Evolutionary conservation across 805 yeast genomes (phyloP).

Genomic region (Metschnikowia gelsemii): DNA sequence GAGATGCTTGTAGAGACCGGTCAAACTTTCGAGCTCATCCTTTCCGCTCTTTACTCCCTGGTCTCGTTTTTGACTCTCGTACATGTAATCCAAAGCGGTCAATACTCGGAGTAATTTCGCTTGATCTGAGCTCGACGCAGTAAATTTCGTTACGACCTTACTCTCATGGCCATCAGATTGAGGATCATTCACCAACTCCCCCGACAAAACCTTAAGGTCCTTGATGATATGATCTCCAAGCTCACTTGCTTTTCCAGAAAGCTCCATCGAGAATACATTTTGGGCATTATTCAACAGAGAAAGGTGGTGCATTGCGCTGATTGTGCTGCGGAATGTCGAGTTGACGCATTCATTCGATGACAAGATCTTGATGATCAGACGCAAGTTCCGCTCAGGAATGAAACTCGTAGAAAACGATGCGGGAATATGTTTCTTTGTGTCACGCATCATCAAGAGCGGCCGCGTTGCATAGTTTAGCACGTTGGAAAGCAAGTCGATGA

Average conservation of each 20-base stretch:
- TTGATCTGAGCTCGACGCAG: slow-evolving; percentile 81
- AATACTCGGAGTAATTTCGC: slow-evolving; percentile 81
- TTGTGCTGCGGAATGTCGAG: slow-evolving; percentile 78
- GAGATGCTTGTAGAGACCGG: slow-evolving; percentile 61
- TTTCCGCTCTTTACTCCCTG: slow-evolving; percentile 18
- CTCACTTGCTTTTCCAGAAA: slow-evolving; percentile 61
- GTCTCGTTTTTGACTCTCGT: slow-evolving; percentile 41
- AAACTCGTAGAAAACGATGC: slow-evolving; percentile 40
- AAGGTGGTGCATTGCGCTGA: slow-evolving; percentile 76
- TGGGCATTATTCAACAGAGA: slow-evolving; percentile 61
- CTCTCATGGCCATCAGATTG: slow-evolving; percentile 39
- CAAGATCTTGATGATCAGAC: slow-evolving; percentile 62
- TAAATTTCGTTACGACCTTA: slow-evolving; percentile 62
- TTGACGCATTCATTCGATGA: slow-evolving; percentile 83
- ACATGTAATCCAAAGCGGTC: slow-evolving; percentile 84
- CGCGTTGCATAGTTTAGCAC: slow-evolving; percentile 75
- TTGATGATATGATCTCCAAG: slow-evolving; percentile 54
- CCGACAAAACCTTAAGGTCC: slow-evolving; percentile 53
- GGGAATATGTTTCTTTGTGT: slow-evolving; percentile 27
- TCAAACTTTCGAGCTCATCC: slow-evolving; percentile 47
- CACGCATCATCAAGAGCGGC: slow-evolving; percentile 55
- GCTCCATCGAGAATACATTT: slow-evolving; percentile 61
- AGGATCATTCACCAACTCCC: slow-evolving; percentile 38
- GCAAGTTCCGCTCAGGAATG: slow-evolving; percentile 62
- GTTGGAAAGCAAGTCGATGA: slow-evolving; percentile 75